phyloP scores from a whole-genome alignment of 2,329 filamentous ascomycete species.

The Nemania serpens region DNA sequence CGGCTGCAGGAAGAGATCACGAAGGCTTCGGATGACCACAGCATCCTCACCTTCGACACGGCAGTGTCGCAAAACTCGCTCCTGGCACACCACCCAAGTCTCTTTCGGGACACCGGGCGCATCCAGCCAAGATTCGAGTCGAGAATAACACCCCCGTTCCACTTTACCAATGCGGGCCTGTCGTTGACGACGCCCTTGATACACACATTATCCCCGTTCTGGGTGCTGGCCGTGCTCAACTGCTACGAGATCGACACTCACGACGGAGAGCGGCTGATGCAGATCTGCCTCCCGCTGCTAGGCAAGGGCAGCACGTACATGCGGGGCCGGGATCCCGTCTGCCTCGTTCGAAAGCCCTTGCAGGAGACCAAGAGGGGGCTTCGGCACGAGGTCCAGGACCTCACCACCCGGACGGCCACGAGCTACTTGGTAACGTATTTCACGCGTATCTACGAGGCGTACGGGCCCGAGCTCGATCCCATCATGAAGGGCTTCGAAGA shows the following conservation, averaged over 20 bases:
- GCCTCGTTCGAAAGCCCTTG: slow-evolving; percentile 8
- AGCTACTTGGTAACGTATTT: slow-evolving; percentile 18
- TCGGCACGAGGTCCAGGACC: slow-evolving; percentile 9
- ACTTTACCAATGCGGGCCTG: slow-evolving; percentile 15
- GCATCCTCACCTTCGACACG: slow-evolving; percentile 16
- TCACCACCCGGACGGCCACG: slow-evolving; percentile 2
- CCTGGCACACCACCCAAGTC: slow-evolving; percentile 15
- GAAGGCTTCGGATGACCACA: slow-evolving; percentile 17
- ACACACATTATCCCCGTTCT: slow-evolving; percentile 14
- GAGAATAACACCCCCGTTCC: slow-evolving; percentile 15
- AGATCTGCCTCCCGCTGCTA: slow-evolving; percentile 15
- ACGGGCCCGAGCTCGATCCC: slow-evolving; percentile 10
- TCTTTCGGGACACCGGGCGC: background rate
- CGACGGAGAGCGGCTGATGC: slow-evolving; percentile 7
- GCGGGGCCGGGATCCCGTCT: slow-evolving; percentile 16
- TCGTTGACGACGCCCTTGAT: slow-evolving; percentile 14
- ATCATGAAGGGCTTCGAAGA: slow-evolving; percentile 17
- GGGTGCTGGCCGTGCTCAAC: slow-evolving; percentile 18
- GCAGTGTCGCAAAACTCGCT: slow-evolving; percentile 4
- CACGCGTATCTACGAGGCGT: slow-evolving; percentile 13
- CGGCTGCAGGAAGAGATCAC: slow-evolving; percentile 18
- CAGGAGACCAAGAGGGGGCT: slow-evolving; percentile 3
- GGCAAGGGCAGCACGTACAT: slow-evolving; percentile 19
- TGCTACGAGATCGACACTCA: slow-evolving; percentile 13
- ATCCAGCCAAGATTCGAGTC: slow-evolving; percentile 14